Base-by-base conservation (phyloP, 192 early-diverging fungal genomes). In the Podila clonocystis region DNA sequence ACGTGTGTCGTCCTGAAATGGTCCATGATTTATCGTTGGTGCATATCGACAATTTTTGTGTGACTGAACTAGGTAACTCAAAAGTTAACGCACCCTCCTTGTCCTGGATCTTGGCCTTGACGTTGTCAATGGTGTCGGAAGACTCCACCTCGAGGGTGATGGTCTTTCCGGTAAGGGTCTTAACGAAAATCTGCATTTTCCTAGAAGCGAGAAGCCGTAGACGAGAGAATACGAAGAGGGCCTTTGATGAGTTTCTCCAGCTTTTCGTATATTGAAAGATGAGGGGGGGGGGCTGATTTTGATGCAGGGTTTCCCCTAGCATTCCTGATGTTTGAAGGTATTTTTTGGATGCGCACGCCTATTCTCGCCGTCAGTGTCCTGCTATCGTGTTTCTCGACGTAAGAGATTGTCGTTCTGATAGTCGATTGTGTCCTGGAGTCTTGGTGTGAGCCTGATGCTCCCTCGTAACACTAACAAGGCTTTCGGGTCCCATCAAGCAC, bases 71-170 rank as follows among this genome's bases (percentile, higher is more conserved):
- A 45, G 13, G 11, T 45, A 45, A 17, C 41, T 45, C 41, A 74
- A 52, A 50, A 50, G 52, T 24, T 58, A 36, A 77, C 74, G 74
- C 68, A 87, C 92, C 95, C 86, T 97, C 95, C 91, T 98, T 96
- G 90, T 98, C 95, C 89, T 97, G 96, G 86, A 98, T 97, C 93
- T 98, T 97, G 70, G 85, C 75, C 90, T 95, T 96, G 90, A 97
- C 95, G 77, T 94, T 94, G 72, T 95, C 93, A 84, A 98, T 97
- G 65, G 92, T 91, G 86, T 97, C 97, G 67, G 89, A 90, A 63
- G 94, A 95, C 91, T 98, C 95, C 62, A 97, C 96, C 90, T 97
- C 93, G 55, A 93, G 89, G 79, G 93, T 93, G 86, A 94, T 93
- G 70, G 92, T 92, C 90, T 94, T 95, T 72, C 93, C 93, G 50